Evolutionary conservation across 495 filamentous ascomycete genomes (phyloP).

Genomic region (Pseudevernia furfuracea): DNA sequence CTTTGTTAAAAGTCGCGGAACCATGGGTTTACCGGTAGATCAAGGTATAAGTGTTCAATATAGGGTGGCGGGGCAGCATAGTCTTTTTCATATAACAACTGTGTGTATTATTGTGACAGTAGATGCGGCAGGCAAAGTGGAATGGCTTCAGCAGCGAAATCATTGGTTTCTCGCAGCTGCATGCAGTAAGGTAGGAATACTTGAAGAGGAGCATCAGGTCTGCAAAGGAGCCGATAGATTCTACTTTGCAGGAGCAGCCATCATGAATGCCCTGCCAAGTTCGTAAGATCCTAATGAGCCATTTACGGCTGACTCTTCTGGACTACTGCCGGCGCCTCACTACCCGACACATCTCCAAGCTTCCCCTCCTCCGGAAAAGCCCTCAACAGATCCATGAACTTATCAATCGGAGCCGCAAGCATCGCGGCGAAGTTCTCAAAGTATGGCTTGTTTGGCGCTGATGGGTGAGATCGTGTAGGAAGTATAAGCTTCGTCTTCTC

Average conservation of each 20-base stretch:
- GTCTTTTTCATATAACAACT: too few relatives aligned
- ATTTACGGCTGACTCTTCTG: background rate
- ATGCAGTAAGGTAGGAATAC: background rate
- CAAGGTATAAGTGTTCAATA: too few relatives aligned
- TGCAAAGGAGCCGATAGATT: background rate
- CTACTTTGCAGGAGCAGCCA: background rate
- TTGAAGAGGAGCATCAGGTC: background rate
- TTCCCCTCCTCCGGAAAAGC: conserved; percentile 35
- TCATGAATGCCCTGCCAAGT: background rate
- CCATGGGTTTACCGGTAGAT: too few relatives aligned
- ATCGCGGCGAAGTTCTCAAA: conserved; percentile 45
- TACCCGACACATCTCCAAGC: background rate
- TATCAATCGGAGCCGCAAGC: conserved; percentile 46
- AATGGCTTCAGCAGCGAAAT: background rate
- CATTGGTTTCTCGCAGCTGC: background rate
- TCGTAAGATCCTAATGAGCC: background rate
- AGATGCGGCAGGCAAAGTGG: background rate
- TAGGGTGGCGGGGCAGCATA: too few relatives aligned
- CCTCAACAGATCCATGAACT: conserved; percentile 41
- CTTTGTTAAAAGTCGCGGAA: too few relatives aligned
- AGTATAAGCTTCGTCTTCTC: conserved; percentile 24
- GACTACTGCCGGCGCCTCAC: background rate
- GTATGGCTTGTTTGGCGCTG: conserved; percentile 42
- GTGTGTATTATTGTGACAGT: background rate
- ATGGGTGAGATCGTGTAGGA: conserved; percentile 31